Base-by-base conservation (phyloP, 2,329 filamentous ascomycete species). In the Sclerotiophoma versabilis region DNA sequence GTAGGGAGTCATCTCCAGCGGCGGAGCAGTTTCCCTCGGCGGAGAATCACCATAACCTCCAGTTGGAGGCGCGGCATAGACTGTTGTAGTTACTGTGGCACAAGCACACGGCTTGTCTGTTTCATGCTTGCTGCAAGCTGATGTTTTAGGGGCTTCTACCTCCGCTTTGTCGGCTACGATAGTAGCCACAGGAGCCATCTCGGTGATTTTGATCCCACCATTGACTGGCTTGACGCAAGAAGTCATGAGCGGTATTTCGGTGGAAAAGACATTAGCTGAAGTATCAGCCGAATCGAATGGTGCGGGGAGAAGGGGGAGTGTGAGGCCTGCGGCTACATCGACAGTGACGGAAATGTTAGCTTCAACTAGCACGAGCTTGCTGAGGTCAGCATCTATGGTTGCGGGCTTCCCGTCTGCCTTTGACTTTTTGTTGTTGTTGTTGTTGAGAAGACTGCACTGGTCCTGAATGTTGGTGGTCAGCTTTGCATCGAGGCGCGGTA, bases 401-500 rank as follows among this genome's bases (percentile, higher is more conserved):
- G 26, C 26, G 9, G 26, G 17, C 11, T 32, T 39, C 12, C 4
- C 30, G 1, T 15, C 19, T 41, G 14, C 22, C 17, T 52, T 41
- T 6, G 20, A 12, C 5, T 23, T 43, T 5, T 43, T 44, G 3
- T 14, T 25, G 9, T 43, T 44, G 3, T 14, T 25, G 2, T 32
- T 25, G 5, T 50, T 22, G 25, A 63, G 50, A 17, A 49, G 29
- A 15, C 61, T 63, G 48, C 70, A 73, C 37, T 65, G 58, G 1
- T 52, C 53, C 8, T 62, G 59, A 6, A 50, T 55, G 32, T 62
- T 56, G 15, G 63, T 66, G 2, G 65, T 65, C 12, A 75, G 50
- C 23, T 60, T 64, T 20, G 66, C 65, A 20, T 69, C 65, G 19
- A 75, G 56, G 17, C 65, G 64, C 23, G 73, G 73, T 14, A 75